Conservation (phyloP, 2,329 filamentous ascomycete species). For the Elsinoe australis region DNA sequence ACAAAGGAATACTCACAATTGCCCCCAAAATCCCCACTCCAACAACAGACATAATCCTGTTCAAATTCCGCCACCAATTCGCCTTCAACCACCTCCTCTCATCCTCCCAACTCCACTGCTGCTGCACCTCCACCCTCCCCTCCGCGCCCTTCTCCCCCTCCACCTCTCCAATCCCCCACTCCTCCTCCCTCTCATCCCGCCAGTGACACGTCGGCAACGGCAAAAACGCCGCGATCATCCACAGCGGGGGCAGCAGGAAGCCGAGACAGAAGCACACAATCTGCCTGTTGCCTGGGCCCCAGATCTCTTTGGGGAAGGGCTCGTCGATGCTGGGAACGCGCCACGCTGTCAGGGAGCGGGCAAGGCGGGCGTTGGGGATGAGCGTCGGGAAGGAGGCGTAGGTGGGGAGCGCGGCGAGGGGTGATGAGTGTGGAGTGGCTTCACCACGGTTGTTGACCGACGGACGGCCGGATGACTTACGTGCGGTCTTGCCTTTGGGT, state of each 20-base stretch:
- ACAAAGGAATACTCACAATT: constrained; percentile 26
- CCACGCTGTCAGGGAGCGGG: constrained; percentile 27
- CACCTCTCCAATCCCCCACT: constrained; percentile 17
- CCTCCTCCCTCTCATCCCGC: constrained; percentile 23
- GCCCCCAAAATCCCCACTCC: constrained; percentile 31
- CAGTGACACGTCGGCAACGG: constrained; percentile 28
- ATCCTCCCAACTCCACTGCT: constrained; percentile 25
- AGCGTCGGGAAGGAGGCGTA: constrained; percentile 26
- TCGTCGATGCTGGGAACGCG: constrained; percentile 31
- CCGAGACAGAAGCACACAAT: constrained; percentile 32
- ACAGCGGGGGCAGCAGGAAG: constrained; percentile 31
- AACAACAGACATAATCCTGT: constrained; percentile 33
- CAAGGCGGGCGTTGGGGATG: constrained; percentile 22
- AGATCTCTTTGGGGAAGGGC: constrained; percentile 28
- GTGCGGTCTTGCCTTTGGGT: constrained; percentile 7
- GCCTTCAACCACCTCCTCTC: constrained; percentile 30
- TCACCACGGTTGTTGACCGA: constrained; percentile 6
- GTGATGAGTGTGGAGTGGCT: neutral
- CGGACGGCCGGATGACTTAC: neutral
- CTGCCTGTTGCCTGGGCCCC: constrained; percentile 30
- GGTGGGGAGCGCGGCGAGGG: constrained; percentile 19
- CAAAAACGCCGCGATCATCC: constrained; percentile 31
- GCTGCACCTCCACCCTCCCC: neutral
- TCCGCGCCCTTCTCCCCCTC: constrained; percentile 13
- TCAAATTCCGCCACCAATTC: constrained; percentile 33